A percentile compares a stretch with the other conserved stretches of the same genome.
Evolutionary conservation across 768 basidiomycete genomes (phyloP).

Genomic region (Gymnopilus dilepis): DNA sequence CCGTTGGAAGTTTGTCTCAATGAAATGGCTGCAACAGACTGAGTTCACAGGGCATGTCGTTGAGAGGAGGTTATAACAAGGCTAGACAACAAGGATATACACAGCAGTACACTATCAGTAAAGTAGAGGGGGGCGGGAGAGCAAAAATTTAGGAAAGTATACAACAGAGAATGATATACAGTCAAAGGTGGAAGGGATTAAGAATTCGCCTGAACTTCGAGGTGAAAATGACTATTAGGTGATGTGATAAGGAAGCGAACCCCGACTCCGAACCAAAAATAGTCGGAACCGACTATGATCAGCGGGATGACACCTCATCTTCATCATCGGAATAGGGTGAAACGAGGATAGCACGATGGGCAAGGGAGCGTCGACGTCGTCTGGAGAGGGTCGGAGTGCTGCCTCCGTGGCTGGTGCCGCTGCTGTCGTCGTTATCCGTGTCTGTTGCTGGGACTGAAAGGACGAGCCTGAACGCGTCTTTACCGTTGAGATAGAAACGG

Average conservation of each 20-base stretch:
- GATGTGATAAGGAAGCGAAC: background rate
- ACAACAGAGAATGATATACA: background rate
- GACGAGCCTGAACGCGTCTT: conserved; percentile 90
- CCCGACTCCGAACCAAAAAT: background rate
- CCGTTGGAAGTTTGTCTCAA: too few relatives aligned
- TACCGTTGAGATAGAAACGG: conserved; percentile 96
- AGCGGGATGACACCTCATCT: conserved; percentile 44
- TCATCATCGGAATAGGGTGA: conserved; percentile 53
- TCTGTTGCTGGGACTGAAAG: conserved; percentile 56
- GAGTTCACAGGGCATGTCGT: too few relatives aligned
- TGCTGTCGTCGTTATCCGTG: conserved; percentile 35
- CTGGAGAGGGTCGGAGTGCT: background rate
- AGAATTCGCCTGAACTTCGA: too few relatives aligned
- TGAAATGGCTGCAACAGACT: too few relatives aligned
- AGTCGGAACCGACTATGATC: background rate
- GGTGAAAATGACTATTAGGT: background rate
- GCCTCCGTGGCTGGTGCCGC: conserved; percentile 16
- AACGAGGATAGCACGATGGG: conserved; percentile 50
- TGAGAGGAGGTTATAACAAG: background rate
- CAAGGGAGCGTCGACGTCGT: conserved; percentile 25
- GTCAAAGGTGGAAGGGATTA: background rate
- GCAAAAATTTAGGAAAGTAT: background rate
- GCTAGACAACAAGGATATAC: background rate
- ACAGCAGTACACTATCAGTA: conserved; percentile 1
- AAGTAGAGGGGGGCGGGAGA: background rate